Evolutionary conservation across 2,329 filamentous ascomycete species (phyloP), one percentile per base, ranked within the genome.

Genomic region (Exserohilum turcica): DNA sequence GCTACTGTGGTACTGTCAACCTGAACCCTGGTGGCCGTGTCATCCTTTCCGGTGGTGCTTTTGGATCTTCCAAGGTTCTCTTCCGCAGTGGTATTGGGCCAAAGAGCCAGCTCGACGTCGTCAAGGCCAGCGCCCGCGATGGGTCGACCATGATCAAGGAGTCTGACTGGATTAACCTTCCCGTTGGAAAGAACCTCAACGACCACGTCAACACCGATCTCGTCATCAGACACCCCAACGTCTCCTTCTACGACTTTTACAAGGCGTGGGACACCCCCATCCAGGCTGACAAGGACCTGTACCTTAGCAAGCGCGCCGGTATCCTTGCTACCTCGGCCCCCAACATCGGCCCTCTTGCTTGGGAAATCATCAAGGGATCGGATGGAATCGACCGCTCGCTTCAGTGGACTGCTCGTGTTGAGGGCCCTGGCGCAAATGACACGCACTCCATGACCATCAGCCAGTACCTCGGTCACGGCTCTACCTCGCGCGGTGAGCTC

Each of bases 1-100:
- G 86, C 7, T 81, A 82, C 59, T 78, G 77, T 21, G 85, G 86
- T 4, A 81, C 81, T 7, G 79, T 90, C 58, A 85, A 84, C 6
- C 74, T 90, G 51, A 85, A 85, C 18, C 64, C 79, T 4, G 72
- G 75, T 32, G 88, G 88, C 8, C 83, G 86, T 45, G 86, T 91
- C 38, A 82, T 91, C 60, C 76, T 90, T 28, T 83, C 88, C 15
- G 84, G 86, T 1, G 88, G 88, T 42, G 78, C 87, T 1, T 89
- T 91, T 57, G 86, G 86, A n/a, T 86, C 86, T 2, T 79, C 86
- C 12, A 88, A 88, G 73, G 77, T 91, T 42, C 80, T 91, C 2
- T 79, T 89, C 73, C 81, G 86, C 64, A 87, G 84, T 74, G 86
- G 88, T 60, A 90, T 89, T 58, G 88, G 87, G 4, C 86, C 86